phyloP scores from a whole-genome alignment of 768 basidiomycete genomes.

The Calocybe indica region DNA sequence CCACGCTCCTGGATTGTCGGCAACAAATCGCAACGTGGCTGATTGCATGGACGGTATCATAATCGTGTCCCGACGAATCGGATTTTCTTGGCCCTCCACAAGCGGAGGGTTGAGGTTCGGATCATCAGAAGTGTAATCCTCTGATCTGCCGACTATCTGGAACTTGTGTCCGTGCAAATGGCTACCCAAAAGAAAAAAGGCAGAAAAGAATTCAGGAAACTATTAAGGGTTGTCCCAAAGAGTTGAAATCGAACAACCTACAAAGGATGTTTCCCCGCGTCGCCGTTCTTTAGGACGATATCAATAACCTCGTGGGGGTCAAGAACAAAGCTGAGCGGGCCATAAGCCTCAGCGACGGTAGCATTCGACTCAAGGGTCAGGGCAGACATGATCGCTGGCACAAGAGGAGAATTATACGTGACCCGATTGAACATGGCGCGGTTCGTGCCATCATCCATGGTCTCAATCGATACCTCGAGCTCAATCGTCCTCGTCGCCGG shows the following conservation, averaged over 20 bases:
- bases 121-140: slow-evolving; percentile 70
- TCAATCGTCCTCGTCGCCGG: slow-evolving; percentile 52
- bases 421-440: slow-evolving; percentile 70
- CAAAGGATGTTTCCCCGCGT: slow-evolving; percentile 82
- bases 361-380: slow-evolving; percentile 75
- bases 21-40: slow-evolving; percentile 71
- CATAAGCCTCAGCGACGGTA: slow-evolving; percentile 65
- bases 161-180: slow-evolving; percentile 89
- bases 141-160: slow-evolving; percentile 70
- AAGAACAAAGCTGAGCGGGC: slow-evolving; percentile 70
- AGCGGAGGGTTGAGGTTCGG: slow-evolving; percentile 75
- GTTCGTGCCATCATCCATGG: slow-evolving; percentile 83
- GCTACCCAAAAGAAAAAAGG: slow-evolving; percentile 37
- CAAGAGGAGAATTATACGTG: slow-evolving; percentile 62
- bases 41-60: slow-evolving; percentile 63
- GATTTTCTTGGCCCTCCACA: slow-evolving; percentile 75
- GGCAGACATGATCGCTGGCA: slow-evolving; percentile 72
- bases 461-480: slow-evolving; percentile 75
- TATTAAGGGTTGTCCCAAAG: neutral
- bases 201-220: neutral
- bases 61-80: slow-evolving; percentile 88
- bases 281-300: slow-evolving; percentile 67
- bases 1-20: slow-evolving; percentile 94
- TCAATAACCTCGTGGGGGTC: slow-evolving; percentile 74
- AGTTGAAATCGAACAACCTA: slow-evolving; percentile 27